Evolutionary conservation across 768 basidiomycete species (phyloP).

Genomic region (Russula sp.): DNA sequence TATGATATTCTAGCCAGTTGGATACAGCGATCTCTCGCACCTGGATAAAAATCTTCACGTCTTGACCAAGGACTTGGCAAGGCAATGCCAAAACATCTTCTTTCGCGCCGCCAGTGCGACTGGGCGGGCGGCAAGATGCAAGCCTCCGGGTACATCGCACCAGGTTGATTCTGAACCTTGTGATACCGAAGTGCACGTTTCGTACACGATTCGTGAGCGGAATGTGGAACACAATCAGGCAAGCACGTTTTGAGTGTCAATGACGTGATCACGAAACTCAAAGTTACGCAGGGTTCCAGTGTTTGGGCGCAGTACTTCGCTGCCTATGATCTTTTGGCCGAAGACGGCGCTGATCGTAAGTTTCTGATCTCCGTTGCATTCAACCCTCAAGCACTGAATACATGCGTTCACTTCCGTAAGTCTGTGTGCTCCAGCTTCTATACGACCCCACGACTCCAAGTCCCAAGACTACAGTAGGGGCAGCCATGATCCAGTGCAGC

Average conservation of each 20-base stretch:
- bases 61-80: constrained; percentile 56
- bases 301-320: constrained; percentile 20
- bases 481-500: constrained; percentile 49
- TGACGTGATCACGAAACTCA: constrained; percentile 18
- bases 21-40: constrained; percentile 46
- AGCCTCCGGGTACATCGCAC: constrained; percentile 25
- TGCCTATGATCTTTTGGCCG: constrained; percentile 5
- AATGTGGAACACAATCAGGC: constrained; percentile 21
- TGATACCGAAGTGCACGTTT: constrained; percentile 13
- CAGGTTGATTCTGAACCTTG: constrained; percentile 1
- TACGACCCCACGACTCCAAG: constrained; percentile 39
- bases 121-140: constrained; percentile 46
- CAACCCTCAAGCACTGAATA: constrained; percentile 20
- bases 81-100: constrained; percentile 57
- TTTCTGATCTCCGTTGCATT: constrained; percentile 24
- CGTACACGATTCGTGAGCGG: constrained; percentile 22
- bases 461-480: constrained; percentile 37
- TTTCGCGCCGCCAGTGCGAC: constrained; percentile 55
- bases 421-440: constrained; percentile 51
- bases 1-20: constrained; percentile 35
- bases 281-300: constrained; percentile 10
- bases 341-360: constrained; percentile 44
- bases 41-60: constrained; percentile 65
- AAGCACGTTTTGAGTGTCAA: constrained; percentile 17
- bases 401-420: constrained; percentile 32